Percentiles rank a stretch among this genome's conserved stretches.
Evolutionary conservation across 2,329 filamentous ascomycete species (phyloP).

Genomic region (Ilyonectria mors-panacis): DNA sequence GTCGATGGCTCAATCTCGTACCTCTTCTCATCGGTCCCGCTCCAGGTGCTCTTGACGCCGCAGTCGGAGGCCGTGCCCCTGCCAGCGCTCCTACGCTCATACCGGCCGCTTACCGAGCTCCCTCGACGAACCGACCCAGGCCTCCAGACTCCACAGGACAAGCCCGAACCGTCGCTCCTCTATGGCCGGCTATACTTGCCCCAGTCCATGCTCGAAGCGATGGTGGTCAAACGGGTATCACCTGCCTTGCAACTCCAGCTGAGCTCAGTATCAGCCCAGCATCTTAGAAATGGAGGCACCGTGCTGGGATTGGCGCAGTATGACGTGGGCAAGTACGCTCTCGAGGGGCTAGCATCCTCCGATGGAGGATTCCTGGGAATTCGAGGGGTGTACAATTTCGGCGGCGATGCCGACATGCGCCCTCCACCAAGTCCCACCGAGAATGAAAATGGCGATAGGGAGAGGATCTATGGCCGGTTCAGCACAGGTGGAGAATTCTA

Average conservation of each 20-base stretch:
- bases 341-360: conserved; percentile 92
- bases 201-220: conserved; percentile 86
- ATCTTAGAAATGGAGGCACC: conserved; percentile 82
- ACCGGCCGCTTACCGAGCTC: conserved; percentile 82
- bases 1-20: conserved; percentile 98
- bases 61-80: conserved; percentile 84
- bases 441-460: conserved; percentile 58
- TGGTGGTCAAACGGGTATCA: conserved; percentile 84
- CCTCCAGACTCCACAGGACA: conserved; percentile 45
- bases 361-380: conserved; percentile 92
- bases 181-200: conserved; percentile 88
- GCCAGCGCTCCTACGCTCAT: conserved; percentile 84
- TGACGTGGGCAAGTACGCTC: conserved; percentile 87
- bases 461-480: conserved; percentile 83
- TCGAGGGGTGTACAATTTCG: conserved; percentile 95
- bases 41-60: conserved; percentile 74
- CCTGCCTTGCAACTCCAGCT: conserved; percentile 85
- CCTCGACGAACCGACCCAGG: conserved; percentile 47
- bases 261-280: conserved; percentile 81
- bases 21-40: conserved; percentile 89
- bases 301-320: conserved; percentile 82
- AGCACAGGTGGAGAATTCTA: conserved; percentile 94
- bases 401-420: conserved; percentile 71
- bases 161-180: conserved; percentile 70
- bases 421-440: conserved; percentile 35